Percentiles rank a stretch among this genome's conserved stretches.
Evolutionary conservation across 1,284 basidiomycete species (phyloP).

Genomic region (Papiliotrema fonsecae): DNA sequence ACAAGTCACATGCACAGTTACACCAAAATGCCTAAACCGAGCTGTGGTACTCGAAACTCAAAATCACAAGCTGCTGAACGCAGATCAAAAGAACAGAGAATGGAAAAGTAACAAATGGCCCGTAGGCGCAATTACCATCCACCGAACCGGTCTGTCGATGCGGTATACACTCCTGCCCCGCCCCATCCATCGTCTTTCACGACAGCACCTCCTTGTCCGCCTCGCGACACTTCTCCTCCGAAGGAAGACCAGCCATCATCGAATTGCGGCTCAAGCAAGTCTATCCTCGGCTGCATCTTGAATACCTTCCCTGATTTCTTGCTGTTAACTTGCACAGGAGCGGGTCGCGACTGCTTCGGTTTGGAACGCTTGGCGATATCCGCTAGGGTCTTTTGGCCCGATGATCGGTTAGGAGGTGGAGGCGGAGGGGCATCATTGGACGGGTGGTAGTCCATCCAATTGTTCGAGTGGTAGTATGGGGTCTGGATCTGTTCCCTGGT

Average conservation of each 20-base stretch:
- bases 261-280: background rate
- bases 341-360: background rate
- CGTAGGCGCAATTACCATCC: too few species aligned
- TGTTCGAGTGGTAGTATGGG: background rate
- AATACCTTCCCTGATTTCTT: background rate
- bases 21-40: too few species aligned
- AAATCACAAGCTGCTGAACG: too few species aligned
- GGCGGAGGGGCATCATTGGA: background rate
- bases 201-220: background rate
- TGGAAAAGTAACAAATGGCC: too few species aligned
- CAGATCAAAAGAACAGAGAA: too few species aligned
- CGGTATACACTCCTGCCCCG: background rate
- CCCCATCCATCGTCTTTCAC: background rate
- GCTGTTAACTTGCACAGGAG: background rate
- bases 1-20: too few species aligned
- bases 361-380: background rate
- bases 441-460: background rate
- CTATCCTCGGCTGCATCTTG: background rate
- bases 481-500: too few species aligned
- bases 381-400: background rate
- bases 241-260: background rate
- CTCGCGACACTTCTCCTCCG: conserved; percentile 3
- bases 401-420: background rate
- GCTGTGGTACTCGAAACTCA: too few species aligned
- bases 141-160: background rate